Conservation (phyloP, 371 early-diverging fungal genomes). For the Rhizomucor pusillus region DNA sequence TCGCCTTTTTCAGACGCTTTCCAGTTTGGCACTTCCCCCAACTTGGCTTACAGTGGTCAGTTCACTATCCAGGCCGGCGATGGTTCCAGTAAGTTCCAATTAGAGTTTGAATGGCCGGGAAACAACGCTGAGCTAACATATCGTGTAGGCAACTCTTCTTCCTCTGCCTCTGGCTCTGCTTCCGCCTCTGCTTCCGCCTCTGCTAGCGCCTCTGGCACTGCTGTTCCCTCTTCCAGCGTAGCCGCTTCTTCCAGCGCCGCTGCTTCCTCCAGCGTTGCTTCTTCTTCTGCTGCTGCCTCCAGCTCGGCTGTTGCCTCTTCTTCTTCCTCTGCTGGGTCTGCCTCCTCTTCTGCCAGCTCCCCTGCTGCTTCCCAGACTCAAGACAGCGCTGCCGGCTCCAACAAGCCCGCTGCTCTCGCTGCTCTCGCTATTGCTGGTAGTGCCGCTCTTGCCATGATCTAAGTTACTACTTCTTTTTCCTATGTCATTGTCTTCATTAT, state of each 20-base stretch:
- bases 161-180: slow-evolving; percentile 6
- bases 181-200: slow-evolving; percentile 1
- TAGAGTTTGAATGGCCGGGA: background rate
- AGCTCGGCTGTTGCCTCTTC: slow-evolving; percentile 9
- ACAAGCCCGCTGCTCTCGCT: slow-evolving; percentile 18
- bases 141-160: slow-evolving; percentile 6
- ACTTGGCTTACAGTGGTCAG: slow-evolving; percentile 29
- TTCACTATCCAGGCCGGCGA: slow-evolving; percentile 39
- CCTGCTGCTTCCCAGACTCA: slow-evolving; percentile 4
- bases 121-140: background rate
- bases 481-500: too few species aligned
- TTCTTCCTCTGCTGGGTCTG: slow-evolving; percentile 7
- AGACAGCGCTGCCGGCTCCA: slow-evolving; percentile 9
- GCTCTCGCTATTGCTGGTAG: slow-evolving; percentile 16
- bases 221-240: slow-evolving; percentile 2
- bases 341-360: slow-evolving; percentile 4
- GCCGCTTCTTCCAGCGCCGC: slow-evolving; percentile 10
- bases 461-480: background rate
- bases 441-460: slow-evolving; percentile 20
- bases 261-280: background rate
- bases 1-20: slow-evolving; percentile 29
- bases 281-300: slow-evolving; percentile 10
- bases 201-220: slow-evolving; percentile 1
- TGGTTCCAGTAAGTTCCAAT: slow-evolving; percentile 11
- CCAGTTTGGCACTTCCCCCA: slow-evolving; percentile 27